These are phyloP conservation scores for Immersiporthe knoxdaviesiana DNA, from an alignment of 2,329 filamentous ascomycete genomes.

Conservation along the genomic window DNA sequence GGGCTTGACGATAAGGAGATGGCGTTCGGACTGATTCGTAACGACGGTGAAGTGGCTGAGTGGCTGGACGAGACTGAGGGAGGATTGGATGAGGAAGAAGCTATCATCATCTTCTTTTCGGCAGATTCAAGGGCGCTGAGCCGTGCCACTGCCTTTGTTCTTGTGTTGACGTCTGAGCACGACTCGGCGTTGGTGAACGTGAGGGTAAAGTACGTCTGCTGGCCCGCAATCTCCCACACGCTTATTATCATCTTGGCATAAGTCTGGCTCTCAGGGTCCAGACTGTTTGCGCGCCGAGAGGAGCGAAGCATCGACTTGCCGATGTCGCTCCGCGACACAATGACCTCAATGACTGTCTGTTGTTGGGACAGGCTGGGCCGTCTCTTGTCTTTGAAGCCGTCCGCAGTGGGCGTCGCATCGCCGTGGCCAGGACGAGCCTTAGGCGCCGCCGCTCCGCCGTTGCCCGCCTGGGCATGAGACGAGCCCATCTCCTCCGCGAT, in stretches of 20 bases:
- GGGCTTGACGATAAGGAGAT: slow-evolving; percentile 58
- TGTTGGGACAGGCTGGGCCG: slow-evolving; percentile 39
- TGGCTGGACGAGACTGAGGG: slow-evolving; percentile 53
- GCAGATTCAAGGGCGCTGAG: slow-evolving; percentile 49
- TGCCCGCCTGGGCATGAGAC: slow-evolving; percentile 1
- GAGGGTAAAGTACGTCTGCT: slow-evolving; percentile 71
- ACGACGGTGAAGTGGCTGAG: slow-evolving; percentile 49
- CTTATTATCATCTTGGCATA: slow-evolving; percentile 78
- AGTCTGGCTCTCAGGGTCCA: slow-evolving; percentile 46
- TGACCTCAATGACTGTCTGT: slow-evolving; percentile 68
- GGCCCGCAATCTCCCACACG: slow-evolving; percentile 70
- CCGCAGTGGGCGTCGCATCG: slow-evolving; percentile 16
- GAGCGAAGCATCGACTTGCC: slow-evolving; percentile 45
- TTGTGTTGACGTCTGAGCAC: slow-evolving; percentile 38
- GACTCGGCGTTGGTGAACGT: slow-evolving; percentile 70
- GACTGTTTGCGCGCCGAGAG: slow-evolving; percentile 37
- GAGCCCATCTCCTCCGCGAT: slow-evolving; percentile 49
- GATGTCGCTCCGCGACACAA: slow-evolving; percentile 58
- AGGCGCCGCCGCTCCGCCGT: slow-evolving; percentile 29
- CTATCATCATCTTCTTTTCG: slow-evolving; percentile 50
- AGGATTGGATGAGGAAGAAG: slow-evolving; percentile 47
- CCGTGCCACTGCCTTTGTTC: slow-evolving; percentile 45
- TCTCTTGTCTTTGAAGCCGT: slow-evolving; percentile 22
- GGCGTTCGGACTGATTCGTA: slow-evolving; percentile 53
- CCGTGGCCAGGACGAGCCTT: neutral